A percentile compares a stretch with the other conserved stretches of the same genome.
These are phyloP conservation scores for Ceratocystis colombiana DNA, from an alignment of 2,329 filamentous ascomycete genomes.

Conservation along the genomic window DNA sequence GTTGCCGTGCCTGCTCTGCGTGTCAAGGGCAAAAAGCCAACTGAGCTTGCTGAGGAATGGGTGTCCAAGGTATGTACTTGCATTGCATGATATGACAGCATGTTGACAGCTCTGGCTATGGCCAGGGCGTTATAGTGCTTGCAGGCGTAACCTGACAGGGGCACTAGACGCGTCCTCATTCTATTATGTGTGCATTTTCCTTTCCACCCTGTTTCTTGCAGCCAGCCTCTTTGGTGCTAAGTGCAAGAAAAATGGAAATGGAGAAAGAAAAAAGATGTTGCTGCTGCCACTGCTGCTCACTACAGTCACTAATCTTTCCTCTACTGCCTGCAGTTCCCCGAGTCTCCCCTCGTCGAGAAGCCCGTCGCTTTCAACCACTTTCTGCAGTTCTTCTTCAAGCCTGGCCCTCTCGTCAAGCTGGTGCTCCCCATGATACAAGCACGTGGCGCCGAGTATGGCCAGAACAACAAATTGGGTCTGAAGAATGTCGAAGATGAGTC, in stretches of 20 bases:
- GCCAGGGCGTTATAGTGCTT: constrained; percentile 1
- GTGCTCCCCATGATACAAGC: constrained; percentile 61
- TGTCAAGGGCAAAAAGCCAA: constrained; percentile 59
- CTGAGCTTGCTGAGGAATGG: constrained; percentile 53
- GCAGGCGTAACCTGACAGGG: not conserved
- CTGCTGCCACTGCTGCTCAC: not conserved
- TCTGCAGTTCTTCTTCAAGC: constrained; percentile 71
- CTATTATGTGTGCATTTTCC: not conserved
- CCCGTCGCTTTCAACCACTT: constrained; percentile 58
- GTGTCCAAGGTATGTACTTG: constrained; percentile 43
- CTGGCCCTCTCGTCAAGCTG: constrained; percentile 52
- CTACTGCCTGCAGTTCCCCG: constrained; percentile 49
- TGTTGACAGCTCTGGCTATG: not conserved
- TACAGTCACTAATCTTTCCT: not conserved
- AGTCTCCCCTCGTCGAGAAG: constrained; percentile 62
- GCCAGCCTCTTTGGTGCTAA: too few species aligned
- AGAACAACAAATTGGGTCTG: constrained; percentile 50
- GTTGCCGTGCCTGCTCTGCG: constrained; percentile 71
- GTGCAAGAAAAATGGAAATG: too few species aligned
- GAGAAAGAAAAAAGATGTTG: too few species aligned
- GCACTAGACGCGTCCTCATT: too few species aligned
- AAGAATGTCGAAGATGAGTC: constrained; percentile 51
- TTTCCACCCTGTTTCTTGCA: not conserved
- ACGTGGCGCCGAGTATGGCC: constrained; percentile 50
- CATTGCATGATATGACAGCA: not conserved